These are phyloP conservation scores for Atractiella rhizophila DNA, from an alignment of 768 basidiomycete species.

Conservation along the genomic window DNA sequence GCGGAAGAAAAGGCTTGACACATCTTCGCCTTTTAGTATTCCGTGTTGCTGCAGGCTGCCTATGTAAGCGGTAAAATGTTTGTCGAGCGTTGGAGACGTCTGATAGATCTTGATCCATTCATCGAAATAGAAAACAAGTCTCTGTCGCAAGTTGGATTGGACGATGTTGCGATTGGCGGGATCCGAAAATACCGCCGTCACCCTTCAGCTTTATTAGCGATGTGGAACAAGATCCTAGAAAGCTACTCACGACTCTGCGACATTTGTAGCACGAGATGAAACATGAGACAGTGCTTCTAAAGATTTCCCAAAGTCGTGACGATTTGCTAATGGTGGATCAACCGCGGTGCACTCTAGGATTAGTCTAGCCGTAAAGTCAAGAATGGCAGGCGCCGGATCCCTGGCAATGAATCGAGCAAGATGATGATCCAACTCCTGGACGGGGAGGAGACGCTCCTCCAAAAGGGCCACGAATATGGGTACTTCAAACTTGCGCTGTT, in stretches of 20 bases:
- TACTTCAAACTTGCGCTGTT: constrained; percentile 80
- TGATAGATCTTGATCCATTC: constrained; percentile 90
- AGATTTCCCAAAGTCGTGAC: constrained; percentile 49
- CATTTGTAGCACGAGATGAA: constrained; percentile 43
- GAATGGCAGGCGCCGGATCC: constrained; percentile 47
- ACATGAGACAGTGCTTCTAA: constrained; percentile 59
- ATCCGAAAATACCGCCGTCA: constrained; percentile 8
- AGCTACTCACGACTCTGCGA: constrained; percentile 49
- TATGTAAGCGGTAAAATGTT: constrained; percentile 85
- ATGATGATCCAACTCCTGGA: constrained; percentile 60
- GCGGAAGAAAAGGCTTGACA: constrained; percentile 93
- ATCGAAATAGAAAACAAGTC: constrained; percentile 20
- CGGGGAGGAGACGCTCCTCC: constrained; percentile 52
- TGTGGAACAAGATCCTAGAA: neutral
- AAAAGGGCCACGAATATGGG: constrained; percentile 74
- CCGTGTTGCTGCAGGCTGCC: constrained; percentile 92
- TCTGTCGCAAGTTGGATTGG: constrained; percentile 18
- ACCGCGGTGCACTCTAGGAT: constrained; percentile 63
- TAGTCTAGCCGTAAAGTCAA: constrained; percentile 56
- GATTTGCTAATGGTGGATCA: constrained; percentile 48
- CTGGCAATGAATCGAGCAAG: constrained; percentile 59
- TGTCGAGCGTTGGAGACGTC: constrained; percentile 67
- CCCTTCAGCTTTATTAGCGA: constrained; percentile 2
- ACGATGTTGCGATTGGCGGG: constrained; percentile 12
- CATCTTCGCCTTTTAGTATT: constrained; percentile 80